These are phyloP conservation scores for Gastrolobium bilobum DNA, from an alignment of 306 rosid genomes.

Conservation along the genomic window DNA sequence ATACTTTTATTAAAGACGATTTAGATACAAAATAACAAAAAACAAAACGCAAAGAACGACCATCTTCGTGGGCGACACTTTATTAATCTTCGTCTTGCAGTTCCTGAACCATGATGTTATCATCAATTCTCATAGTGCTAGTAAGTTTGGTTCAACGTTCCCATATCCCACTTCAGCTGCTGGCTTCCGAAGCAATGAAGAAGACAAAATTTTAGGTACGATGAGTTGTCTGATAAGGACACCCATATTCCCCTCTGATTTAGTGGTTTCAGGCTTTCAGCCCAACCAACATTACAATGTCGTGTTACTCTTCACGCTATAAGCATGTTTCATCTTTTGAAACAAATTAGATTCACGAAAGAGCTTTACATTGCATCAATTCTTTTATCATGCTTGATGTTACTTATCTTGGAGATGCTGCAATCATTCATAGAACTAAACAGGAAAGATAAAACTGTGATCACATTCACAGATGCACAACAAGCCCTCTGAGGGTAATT, in stretches of 20 bases:
- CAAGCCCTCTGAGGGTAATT: too few relatives aligned
- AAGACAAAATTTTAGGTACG: background rate
- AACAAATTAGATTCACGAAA: conserved; percentile 15
- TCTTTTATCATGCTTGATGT: conserved; percentile 45
- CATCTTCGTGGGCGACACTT: too few relatives aligned
- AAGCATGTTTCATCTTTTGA: conserved; percentile 26
- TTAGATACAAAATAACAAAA: too few relatives aligned
- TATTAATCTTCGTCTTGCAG: too few relatives aligned
- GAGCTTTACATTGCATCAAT: conserved; percentile 25
- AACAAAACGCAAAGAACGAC: too few relatives aligned
- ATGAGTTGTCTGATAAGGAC: conserved; percentile 30
- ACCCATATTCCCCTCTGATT: conserved; percentile 11
- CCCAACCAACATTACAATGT: conserved; percentile 19
- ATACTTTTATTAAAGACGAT: too few relatives aligned
- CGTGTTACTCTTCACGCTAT: background rate
- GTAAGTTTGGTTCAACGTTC: too few relatives aligned
- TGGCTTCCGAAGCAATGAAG: background rate
- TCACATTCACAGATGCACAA: background rate
- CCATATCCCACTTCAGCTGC: background rate
- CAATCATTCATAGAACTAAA: conserved; percentile 32
- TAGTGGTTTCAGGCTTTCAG: conserved; percentile 18
- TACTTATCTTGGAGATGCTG: conserved; percentile 30
- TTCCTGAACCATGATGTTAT: too few relatives aligned
- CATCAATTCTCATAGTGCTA: too few relatives aligned
- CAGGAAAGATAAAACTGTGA: conserved; percentile 6